These are phyloP conservation scores for Lentinula sp. DNA, from an alignment of 768 basidiomycete species.

Conservation along the genomic window DNA sequence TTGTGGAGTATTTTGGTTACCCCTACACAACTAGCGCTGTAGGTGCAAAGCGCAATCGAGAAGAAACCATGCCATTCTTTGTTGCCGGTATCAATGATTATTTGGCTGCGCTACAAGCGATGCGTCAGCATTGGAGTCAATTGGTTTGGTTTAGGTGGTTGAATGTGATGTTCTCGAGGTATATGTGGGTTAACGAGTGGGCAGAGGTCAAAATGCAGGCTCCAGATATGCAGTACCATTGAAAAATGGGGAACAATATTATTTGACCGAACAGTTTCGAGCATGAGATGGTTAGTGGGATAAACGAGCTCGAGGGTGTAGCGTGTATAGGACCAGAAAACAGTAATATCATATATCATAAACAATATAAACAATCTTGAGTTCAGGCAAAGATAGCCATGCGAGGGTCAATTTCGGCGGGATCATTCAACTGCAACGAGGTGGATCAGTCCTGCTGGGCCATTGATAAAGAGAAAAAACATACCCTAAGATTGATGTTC, in stretches of 20 bases:
- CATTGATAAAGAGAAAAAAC: constrained; percentile 14
- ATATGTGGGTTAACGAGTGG: constrained; percentile 94
- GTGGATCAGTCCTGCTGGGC: constrained; percentile 2
- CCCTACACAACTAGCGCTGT: neutral
- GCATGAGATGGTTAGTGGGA: no score
- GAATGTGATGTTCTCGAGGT: constrained; percentile 72
- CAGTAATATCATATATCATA: neutral
- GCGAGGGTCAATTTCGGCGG: constrained; percentile 57
- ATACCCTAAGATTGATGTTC: constrained; percentile 56
- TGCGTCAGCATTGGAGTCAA: constrained; percentile 70
- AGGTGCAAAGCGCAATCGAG: neutral
- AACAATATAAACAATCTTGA: neutral
- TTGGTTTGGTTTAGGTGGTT: constrained; percentile 88
- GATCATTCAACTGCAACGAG: constrained; percentile 56
- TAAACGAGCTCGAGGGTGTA: neutral
- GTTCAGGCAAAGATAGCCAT: constrained; percentile 66
- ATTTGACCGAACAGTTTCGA: no score
- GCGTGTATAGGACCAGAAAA: neutral
- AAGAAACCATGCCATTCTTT: constrained; percentile 33
- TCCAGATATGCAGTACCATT: neutral
- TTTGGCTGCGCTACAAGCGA: constrained; percentile 53
- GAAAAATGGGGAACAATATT: neutral
- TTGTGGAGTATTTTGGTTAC: neutral
- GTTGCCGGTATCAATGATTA: constrained; percentile 56
- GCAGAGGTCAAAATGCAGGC: constrained; percentile 39